These are phyloP conservation scores for Tuctoria greenei DNA, from an alignment of 176 grass and related monocot species.

Conservation along the genomic window DNA sequence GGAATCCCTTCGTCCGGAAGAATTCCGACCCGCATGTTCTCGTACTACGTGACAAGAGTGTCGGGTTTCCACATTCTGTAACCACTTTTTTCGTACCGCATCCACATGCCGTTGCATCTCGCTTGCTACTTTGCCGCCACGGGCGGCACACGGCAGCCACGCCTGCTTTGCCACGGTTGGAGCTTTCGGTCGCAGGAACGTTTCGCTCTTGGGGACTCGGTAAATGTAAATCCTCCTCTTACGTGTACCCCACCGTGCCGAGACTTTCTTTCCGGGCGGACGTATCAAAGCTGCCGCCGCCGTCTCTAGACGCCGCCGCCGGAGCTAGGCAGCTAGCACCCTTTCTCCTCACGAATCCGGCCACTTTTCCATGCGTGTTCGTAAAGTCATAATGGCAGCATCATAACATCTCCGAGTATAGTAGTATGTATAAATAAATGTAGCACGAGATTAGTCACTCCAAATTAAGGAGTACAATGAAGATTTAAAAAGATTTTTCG, in stretches of 20 bases:
- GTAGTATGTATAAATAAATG: not conserved
- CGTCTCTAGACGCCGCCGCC: not conserved
- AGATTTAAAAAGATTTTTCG: not conserved
- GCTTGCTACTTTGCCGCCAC: not conserved
- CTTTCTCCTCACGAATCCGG: conserved; percentile 13
- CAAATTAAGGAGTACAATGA: not conserved
- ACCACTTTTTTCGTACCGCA: not conserved
- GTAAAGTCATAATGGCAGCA: not conserved
- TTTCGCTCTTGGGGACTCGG: not conserved
- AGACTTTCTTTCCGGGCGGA: conserved; percentile 17
- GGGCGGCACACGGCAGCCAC: not conserved
- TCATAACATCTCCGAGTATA: not conserved
- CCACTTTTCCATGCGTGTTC: conserved; percentile 14
- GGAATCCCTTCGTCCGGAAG: not conserved
- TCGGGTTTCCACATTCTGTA: not conserved
- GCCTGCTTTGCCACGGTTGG: not conserved
- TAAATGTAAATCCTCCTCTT: not conserved
- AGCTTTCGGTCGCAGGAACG: not conserved
- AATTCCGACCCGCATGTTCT: not conserved
- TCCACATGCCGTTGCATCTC: too few species aligned
- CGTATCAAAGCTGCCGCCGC: conserved; percentile 15
- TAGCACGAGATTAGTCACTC: not conserved
- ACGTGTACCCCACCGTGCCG: not conserved
- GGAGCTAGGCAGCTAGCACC: not conserved
- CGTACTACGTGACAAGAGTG: not conserved